Evolutionary conservation across 106 monocot species (phyloP), one percentile per base, ranked within the genome.

Genomic region (Acanthochlamys bracteata): DNA sequence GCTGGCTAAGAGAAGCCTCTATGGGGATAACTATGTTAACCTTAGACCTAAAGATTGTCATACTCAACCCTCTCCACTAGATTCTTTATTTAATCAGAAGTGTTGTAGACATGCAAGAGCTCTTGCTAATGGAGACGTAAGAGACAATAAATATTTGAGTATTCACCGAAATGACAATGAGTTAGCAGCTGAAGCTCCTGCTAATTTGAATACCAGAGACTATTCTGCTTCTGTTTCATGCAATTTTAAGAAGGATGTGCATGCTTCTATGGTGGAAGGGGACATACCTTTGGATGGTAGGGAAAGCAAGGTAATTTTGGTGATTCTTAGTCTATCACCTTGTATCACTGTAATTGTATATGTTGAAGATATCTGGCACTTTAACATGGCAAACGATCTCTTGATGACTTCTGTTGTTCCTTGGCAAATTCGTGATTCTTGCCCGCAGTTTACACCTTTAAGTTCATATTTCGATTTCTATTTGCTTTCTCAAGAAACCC

Each of bases 281-380:
- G 72, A 60, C 63, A 55, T 63, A 20, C 70, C 63, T 71, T 73
- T 59, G 66, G 75, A 71, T 67, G 63, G 62, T 79, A 70, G 64
- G 73, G 71, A 82, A 73, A 67, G 65, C 67, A 76, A 82, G 82
- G 82, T 79, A 82, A 79, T 65, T 76, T 65, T 76, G 54, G 59
- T 76, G 70, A 71, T 69, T 57, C 62, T 63, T 73, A 62, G 63
- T 45, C 52, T 71, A 58, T 54, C 41, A 25, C 7, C 39, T 71
- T 78, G 75, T 71, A 70, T 61, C 40, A 49, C 2, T 74, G 70
- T 67, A 73, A 17, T 51, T 76, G 70, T 73, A 54, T 61, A 22
- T 60, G 69, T 65, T 60, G 51, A 63, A 49, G 63, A 42, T 43
- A 69, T 45, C 26, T 66, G 24, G 41, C 60, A 23, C 0, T 52